Evolutionary conservation across 257 asterid species (phyloP).

Genomic region (Penstemon eatonii): DNA sequence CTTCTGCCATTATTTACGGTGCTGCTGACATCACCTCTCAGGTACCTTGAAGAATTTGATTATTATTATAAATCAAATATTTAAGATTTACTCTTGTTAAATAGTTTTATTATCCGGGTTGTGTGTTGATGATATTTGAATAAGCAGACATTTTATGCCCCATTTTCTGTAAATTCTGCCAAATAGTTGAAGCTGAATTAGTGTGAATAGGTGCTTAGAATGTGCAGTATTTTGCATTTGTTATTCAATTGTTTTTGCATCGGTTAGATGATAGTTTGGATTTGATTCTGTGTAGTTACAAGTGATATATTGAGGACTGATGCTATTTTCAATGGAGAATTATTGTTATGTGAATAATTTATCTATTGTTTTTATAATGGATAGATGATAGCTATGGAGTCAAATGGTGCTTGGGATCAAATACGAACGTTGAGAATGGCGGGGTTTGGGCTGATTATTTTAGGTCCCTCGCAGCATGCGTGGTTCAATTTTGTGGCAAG

Average conservation of each 20-base stretch:
- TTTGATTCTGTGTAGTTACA: background rate
- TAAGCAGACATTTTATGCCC: background rate
- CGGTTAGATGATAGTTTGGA: conserved; percentile 29
- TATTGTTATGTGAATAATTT: background rate
- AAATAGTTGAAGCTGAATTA: conserved; percentile 2
- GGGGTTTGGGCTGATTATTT: conserved; percentile 65
- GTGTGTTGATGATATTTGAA: background rate
- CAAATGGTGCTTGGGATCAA: conserved; percentile 51
- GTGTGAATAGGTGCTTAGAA: background rate
- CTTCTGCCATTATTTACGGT: conserved; percentile 69
- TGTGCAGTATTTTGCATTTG: background rate
- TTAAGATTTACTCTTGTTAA: background rate
- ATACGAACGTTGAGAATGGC: conserved; percentile 75
- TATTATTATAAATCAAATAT: background rate
- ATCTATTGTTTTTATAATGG: conserved; percentile 16
- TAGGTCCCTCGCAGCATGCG: conserved; percentile 76
- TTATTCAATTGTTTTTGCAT: background rate
- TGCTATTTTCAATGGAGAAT: background rate
- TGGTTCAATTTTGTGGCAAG: conserved; percentile 77
- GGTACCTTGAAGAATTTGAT: conserved; percentile 33
- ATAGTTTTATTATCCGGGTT: background rate
- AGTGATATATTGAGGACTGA: background rate
- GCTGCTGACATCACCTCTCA: conserved; percentile 86
- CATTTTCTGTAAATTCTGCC: background rate
- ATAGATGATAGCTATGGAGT: conserved; percentile 63